These are phyloP conservation scores for Cryptosporidium andersoni DNA, from an alignment of 169 alveolate species.

Conservation along the genomic window DNA sequence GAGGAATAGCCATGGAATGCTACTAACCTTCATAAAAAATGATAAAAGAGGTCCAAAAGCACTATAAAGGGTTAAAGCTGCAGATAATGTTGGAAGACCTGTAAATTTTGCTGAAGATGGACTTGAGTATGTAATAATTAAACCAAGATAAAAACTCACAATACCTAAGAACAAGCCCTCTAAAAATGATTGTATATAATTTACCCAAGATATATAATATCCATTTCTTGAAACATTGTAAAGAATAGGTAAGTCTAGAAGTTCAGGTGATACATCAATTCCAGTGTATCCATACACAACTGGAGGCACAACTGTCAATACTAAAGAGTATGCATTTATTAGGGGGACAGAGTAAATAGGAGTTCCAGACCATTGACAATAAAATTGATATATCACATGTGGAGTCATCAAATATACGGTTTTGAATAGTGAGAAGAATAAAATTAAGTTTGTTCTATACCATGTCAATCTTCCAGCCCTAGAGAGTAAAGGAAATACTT, in stretches of 20 bases:
- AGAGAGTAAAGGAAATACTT: conserved; percentile 38
- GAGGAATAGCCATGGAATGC: not conserved
- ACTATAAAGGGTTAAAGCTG: conserved; percentile 30
- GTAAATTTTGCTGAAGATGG: conserved; percentile 27
- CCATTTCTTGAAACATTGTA: conserved; percentile 40
- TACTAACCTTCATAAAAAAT: conserved; percentile 13
- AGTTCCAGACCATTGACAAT: conserved; percentile 60
- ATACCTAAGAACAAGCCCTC: conserved; percentile 18
- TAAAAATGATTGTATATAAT: not conserved
- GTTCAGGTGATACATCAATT: conserved; percentile 27
- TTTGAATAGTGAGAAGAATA: conserved; percentile 20
- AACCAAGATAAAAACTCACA: conserved; percentile 16
- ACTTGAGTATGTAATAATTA: not conserved
- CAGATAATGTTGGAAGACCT: conserved; percentile 13
- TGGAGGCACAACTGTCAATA: conserved; percentile 26
- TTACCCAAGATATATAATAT: conserved; percentile 23
- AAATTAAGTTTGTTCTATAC: conserved; percentile 6
- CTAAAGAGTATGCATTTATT: not conserved
- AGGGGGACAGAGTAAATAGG: not conserved
- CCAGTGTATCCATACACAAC: conserved; percentile 26
- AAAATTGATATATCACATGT: conserved; percentile 29
- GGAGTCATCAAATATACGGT: conserved; percentile 10
- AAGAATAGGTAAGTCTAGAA: conserved; percentile 42
- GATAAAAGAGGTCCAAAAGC: conserved; percentile 24
- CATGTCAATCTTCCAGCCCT: conserved; percentile 54